phyloP scores from a whole-genome alignment of 345 rosid species.

The Kandelia obovata region DNA sequence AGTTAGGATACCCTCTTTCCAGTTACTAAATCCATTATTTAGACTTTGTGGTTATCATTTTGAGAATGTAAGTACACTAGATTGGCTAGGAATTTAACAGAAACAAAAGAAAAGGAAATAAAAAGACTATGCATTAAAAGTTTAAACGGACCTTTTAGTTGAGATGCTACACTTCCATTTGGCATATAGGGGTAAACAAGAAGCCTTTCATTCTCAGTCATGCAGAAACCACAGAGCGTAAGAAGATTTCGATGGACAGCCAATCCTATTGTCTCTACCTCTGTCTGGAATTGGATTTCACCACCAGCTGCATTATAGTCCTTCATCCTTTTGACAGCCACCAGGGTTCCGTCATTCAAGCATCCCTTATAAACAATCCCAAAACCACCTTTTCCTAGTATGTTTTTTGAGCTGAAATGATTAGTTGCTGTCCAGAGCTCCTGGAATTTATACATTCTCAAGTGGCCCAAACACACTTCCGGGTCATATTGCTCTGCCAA shows the following conservation, averaged over 20 bases:
- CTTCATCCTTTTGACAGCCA: slow-evolving; percentile 96
- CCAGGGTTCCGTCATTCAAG: slow-evolving; percentile 63
- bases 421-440: slow-evolving; percentile 89
- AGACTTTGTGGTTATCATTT: neutral
- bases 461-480: slow-evolving; percentile 81
- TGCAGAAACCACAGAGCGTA: slow-evolving; percentile 90
- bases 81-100: neutral
- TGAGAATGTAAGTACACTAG: neutral
- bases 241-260: slow-evolving; percentile 97
- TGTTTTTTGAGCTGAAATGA: slow-evolving; percentile 81
- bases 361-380: slow-evolving; percentile 93
- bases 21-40: too few species aligned
- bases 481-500: slow-evolving; percentile 86
- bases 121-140: neutral
- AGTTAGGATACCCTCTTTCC: too few species aligned
- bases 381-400: slow-evolving; percentile 88
- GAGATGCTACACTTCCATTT: slow-evolving; percentile 93
- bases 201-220: slow-evolving; percentile 81
- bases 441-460: slow-evolving; percentile 75
- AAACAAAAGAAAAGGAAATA: neutral
- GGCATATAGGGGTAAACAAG: slow-evolving; percentile 95
- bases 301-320: slow-evolving; percentile 86
- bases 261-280: slow-evolving; percentile 90
- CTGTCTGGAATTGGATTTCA: slow-evolving; percentile 96
- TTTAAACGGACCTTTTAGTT: slow-evolving; percentile 59